Conservation (phyloP, 2,329 filamentous ascomycete species). For the Fusarium agapanthi region DNA sequence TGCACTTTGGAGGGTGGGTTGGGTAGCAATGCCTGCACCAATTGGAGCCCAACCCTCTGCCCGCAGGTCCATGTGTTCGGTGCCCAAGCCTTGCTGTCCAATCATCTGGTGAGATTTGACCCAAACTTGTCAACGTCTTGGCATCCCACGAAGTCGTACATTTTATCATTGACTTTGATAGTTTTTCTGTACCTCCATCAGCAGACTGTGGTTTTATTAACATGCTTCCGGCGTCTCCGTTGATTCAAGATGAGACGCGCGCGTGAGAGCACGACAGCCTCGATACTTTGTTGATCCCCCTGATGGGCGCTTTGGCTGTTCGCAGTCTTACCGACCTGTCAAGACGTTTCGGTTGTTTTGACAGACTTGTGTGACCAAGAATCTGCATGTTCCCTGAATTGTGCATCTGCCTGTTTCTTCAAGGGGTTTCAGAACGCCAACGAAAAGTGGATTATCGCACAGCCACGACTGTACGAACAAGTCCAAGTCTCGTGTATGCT, state of each 20-base stretch:
- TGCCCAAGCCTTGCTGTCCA: conserved; percentile 40
- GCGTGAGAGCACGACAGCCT: neutral
- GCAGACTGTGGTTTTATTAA: conserved; percentile 1
- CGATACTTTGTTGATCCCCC: conserved; percentile 9
- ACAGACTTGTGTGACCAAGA: conserved; percentile 32
- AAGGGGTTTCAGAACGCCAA: conserved; percentile 5
- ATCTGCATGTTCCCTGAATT: conserved; percentile 22
- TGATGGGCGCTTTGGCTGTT: conserved; percentile 18
- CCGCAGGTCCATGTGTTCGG: conserved; percentile 37
- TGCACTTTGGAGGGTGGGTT: conserved; percentile 42
- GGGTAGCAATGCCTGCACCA: conserved; percentile 52
- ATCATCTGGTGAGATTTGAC: conserved; percentile 29
- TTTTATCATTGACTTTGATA: conserved; percentile 18
- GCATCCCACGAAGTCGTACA: conserved; percentile 25
- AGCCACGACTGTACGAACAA: conserved; percentile 4
- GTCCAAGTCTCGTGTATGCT: conserved; percentile 5
- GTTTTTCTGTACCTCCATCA: conserved; percentile 19
- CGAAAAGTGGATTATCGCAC: conserved; percentile 9
- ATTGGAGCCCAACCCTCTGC: conserved; percentile 49
- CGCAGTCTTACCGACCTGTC: conserved; percentile 29
- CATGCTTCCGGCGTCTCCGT: conserved; percentile 15
- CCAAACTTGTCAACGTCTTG: conserved; percentile 19
- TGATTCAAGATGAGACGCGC: neutral
- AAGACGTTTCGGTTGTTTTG: conserved; percentile 25
- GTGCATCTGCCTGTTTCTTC: conserved; percentile 11